These are phyloP conservation scores for Obba rivulosa DNA, from an alignment of 768 basidiomycete species.

Conservation along the genomic window DNA sequence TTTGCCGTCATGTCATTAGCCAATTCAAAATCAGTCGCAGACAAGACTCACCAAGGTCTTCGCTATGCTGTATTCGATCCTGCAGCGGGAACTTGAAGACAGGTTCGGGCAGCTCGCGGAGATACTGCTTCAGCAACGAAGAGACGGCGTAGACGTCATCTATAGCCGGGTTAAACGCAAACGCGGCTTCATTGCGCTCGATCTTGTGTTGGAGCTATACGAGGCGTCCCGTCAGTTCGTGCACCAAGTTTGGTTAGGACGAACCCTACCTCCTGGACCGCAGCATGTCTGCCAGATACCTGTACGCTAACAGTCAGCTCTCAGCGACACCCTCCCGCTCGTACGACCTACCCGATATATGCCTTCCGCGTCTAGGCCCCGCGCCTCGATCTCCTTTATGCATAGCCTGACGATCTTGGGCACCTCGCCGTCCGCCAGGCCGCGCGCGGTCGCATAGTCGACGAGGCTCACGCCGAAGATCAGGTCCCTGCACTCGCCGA, in stretches of 20 bases:
- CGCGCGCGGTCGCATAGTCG: conserved; percentile 83
- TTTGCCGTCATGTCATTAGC: conserved; percentile 1
- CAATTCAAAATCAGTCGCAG: background rate
- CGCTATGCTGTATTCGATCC: conserved; percentile 78
- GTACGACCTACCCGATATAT: conserved; percentile 61
- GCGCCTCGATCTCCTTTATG: conserved; percentile 74
- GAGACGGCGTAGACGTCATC: conserved; percentile 85
- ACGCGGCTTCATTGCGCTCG: conserved; percentile 74
- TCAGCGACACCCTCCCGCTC: background rate
- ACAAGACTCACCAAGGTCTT: conserved; percentile 55
- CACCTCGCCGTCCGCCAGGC: conserved; percentile 61
- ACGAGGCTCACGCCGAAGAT: conserved; percentile 86
- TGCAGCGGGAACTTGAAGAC: conserved; percentile 76
- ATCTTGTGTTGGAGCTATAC: conserved; percentile 77
- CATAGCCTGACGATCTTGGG: conserved; percentile 81
- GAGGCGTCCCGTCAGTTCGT: background rate
- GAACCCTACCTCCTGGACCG: conserved; percentile 67
- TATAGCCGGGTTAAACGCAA: conserved; percentile 60
- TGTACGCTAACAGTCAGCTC: conserved; percentile 22
- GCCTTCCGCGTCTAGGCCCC: conserved; percentile 75
- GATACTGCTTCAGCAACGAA: conserved; percentile 81
- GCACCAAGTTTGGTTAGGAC: background rate
- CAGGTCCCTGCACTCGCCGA: conserved; percentile 83
- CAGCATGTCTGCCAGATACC: conserved; percentile 82
- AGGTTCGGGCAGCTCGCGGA: conserved; percentile 86